Base-by-base conservation (phyloP, 805 yeast genomes). In the Cyberlindnera maritima region DNA sequence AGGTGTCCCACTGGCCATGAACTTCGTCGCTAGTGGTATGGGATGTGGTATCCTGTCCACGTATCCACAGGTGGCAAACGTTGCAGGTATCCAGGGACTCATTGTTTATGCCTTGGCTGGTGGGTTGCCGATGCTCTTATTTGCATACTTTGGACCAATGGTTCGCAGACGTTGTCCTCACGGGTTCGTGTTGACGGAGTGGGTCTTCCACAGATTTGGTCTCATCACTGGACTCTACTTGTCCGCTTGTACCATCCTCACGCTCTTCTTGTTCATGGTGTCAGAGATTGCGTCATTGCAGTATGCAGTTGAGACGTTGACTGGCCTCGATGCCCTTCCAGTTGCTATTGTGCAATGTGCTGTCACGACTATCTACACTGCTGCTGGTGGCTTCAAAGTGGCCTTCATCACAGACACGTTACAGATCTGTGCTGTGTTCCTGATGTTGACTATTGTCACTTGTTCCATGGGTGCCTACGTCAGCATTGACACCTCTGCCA, bases 181-280 rank as follows among this genome's bases (percentile, higher is more conserved):
- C 9, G 97, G 97, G 3, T 91, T 91, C 63, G 90, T 91, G 23
- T 69, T 91, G 56, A 89, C 96, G 4, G 96, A 91, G 63, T 91
- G 97, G 97, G 92, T 88, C n/a, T 78, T 88, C 60, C 79, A 79
- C 39, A 72, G 97, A 56, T 91, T 76, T 62, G 97, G 97, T 2
- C 62, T 73, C 5, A 66, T 83, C 14, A 74, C 96, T 3, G 85
- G 88, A 1, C 68, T 88, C 54, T 87, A 88, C 56, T 67, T 91
- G 39, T 83, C 95, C 13, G 81, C 80, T 39, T 88, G 90, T 65
- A 88, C 97, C 1, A 77, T 91, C 44, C 73, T 91, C 54, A 90
- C 96, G 9, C 77, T 91, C 76, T 88, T 82, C 61, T 72, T 91
- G 56, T 90, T 83, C 64, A 85, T 89, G 90, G 85, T 89, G 41